Conservation (phyloP, 768 basidiomycete genomes). For the Auricularia sp. region DNA sequence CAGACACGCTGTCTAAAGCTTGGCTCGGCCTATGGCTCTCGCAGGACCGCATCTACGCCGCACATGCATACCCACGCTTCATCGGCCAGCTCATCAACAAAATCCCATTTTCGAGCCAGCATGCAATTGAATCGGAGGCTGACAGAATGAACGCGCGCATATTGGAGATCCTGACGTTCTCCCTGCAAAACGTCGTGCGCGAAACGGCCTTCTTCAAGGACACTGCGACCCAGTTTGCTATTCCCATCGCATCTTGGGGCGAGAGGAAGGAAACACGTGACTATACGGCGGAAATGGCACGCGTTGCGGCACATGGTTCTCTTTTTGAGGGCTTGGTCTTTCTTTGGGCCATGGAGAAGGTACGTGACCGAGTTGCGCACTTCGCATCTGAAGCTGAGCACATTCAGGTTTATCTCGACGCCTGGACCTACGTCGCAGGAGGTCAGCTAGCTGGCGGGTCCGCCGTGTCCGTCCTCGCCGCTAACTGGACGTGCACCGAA, state of each 20-base stretch:
- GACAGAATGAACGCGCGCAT: constrained; percentile 30
- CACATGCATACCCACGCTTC: constrained; percentile 64
- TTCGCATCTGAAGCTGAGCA: not conserved
- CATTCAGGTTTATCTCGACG: constrained; percentile 57
- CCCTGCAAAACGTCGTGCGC: constrained; percentile 47
- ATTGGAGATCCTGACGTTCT: constrained; percentile 39
- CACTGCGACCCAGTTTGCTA: constrained; percentile 31
- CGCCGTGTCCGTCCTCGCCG: constrained; percentile 39
- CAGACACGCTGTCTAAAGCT: constrained; percentile 34
- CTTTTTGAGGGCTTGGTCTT: constrained; percentile 60
- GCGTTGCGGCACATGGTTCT: constrained; percentile 33
- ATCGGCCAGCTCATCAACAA: constrained; percentile 53
- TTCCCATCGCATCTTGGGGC: constrained; percentile 39
- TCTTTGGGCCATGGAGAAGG: constrained; percentile 74
- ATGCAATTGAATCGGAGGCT: constrained; percentile 21
- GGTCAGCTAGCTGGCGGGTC: constrained; percentile 6
- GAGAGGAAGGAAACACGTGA: constrained; percentile 53
- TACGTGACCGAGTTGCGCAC: constrained; percentile 17
- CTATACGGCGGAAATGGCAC: constrained; percentile 63
- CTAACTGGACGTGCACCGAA: constrained; percentile 45
- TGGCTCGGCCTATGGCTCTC: constrained; percentile 54
- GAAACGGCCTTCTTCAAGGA: constrained; percentile 53
- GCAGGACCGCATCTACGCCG: constrained; percentile 67
- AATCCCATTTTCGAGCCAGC: constrained; percentile 38
- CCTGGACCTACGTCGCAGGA: constrained; percentile 45